Evolutionary conservation across 768 basidiomycete genomes (phyloP).

Genomic region (Tulasnella sp.): DNA sequence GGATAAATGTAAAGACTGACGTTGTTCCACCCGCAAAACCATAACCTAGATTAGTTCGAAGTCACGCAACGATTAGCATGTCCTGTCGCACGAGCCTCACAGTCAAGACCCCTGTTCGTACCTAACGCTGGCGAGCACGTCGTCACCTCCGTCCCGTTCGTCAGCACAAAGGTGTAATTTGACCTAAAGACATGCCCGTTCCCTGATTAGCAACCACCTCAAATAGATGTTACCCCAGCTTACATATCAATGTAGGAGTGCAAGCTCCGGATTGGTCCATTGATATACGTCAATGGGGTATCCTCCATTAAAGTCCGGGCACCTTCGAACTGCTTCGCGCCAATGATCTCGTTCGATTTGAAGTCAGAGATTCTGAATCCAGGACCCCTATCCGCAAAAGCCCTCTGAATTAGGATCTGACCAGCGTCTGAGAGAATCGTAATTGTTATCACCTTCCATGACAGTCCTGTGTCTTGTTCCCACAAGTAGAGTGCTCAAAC

Average conservation of each 20-base stretch:
- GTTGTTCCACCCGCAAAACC: constrained; percentile 74
- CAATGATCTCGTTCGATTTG: constrained; percentile 64
- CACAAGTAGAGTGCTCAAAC: constrained; percentile 64
- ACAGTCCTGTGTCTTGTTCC: constrained; percentile 54
- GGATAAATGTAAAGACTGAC: constrained; percentile 33
- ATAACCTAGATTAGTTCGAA: constrained; percentile 39
- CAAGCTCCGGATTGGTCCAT: constrained; percentile 56
- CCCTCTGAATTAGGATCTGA: constrained; percentile 23
- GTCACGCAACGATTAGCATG: neutral
- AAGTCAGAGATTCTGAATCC: constrained; percentile 68
- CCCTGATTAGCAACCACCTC: neutral
- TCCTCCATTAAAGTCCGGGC: constrained; percentile 54
- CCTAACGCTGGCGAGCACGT: constrained; percentile 77
- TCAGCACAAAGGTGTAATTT: constrained; percentile 49
- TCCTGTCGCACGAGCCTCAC: neutral
- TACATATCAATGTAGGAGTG: constrained; percentile 64
- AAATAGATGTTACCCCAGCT: constrained; percentile 22
- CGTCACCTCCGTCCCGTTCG: constrained; percentile 53
- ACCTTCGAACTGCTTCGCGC: constrained; percentile 55
- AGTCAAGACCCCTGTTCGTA: constrained; percentile 25
- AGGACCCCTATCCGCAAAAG: constrained; percentile 40
- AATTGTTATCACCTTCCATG: constrained; percentile 48
- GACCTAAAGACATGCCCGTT: constrained; percentile 33
- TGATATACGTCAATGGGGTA: constrained; percentile 38
- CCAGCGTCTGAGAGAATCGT: too few relatives aligned